A percentile compares a stretch with the other conserved stretches of the same genome.
Conservation (phyloP, 169 alveolate species). For the Plasmodium adleri region DNA sequence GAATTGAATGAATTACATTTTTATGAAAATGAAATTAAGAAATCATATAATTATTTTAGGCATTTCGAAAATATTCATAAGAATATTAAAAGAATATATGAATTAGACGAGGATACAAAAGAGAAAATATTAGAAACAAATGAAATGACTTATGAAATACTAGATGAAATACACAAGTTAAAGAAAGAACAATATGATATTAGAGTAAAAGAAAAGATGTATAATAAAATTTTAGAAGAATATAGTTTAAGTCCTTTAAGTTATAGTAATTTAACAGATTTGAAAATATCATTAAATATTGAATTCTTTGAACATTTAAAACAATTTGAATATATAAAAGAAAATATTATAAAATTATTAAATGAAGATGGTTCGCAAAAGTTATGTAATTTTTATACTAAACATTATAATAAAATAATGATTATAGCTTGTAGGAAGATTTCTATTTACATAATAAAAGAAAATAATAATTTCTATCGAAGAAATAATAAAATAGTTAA, state of each 20-base stretch:
- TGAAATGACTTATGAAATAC: slow-evolving; percentile 42
- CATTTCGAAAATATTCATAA: slow-evolving; percentile 40
- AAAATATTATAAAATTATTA: slow-evolving; percentile 54
- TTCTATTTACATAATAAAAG: slow-evolving; percentile 44
- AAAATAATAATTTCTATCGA: slow-evolving; percentile 20
- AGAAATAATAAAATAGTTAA: slow-evolving; percentile 12
- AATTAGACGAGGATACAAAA: slow-evolving; percentile 36
- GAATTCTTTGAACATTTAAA: slow-evolving; percentile 69
- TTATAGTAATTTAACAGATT: slow-evolving; percentile 47
- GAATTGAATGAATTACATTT: slow-evolving; percentile 27
- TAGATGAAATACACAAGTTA: slow-evolving; percentile 39
- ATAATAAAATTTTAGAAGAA: slow-evolving; percentile 38
- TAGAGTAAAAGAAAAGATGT: slow-evolving; percentile 55
- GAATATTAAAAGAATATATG: slow-evolving; percentile 31
- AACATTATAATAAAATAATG: slow-evolving; percentile 56
- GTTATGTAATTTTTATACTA: slow-evolving; percentile 32
- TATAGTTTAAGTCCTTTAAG: slow-evolving; percentile 73
- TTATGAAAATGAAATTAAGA: slow-evolving; percentile 29
- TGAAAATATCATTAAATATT: slow-evolving; percentile 64
- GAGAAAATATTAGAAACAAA: slow-evolving; percentile 32
- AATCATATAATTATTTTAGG: slow-evolving; percentile 12
- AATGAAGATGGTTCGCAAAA: slow-evolving; percentile 65
- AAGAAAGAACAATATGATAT: slow-evolving; percentile 48
- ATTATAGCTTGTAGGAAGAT: slow-evolving; percentile 55
- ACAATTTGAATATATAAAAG: slow-evolving; percentile 63